phyloP scores from a whole-genome alignment of 352 stramenopile genomes.

The Phytophthora pisi region DNA sequence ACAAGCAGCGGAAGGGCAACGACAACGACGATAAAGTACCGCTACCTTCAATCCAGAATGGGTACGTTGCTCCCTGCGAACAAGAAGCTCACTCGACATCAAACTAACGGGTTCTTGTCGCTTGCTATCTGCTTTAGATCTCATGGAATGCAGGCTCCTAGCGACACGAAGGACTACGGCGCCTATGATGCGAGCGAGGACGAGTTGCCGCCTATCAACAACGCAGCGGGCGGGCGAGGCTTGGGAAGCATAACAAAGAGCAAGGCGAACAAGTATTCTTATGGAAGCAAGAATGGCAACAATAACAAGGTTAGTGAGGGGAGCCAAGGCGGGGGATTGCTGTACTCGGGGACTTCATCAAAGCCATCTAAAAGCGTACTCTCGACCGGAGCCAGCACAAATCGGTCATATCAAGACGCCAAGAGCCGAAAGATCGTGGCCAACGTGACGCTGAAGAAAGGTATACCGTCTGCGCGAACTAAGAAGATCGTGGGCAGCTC shows the following conservation, averaged over 20 bases:
- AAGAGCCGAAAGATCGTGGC: constrained; percentile 41
- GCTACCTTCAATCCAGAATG: constrained; percentile 60
- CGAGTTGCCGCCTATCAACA: constrained; percentile 60
- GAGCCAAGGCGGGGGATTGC: constrained; percentile 18
- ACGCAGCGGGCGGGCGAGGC: constrained; percentile 11
- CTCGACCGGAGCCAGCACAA: constrained; percentile 38
- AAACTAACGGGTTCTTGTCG: not conserved
- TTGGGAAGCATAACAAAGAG: constrained; percentile 19
- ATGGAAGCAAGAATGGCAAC: constrained; percentile 29
- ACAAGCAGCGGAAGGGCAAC: constrained; percentile 57
- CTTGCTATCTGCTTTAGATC: constrained; percentile 15
- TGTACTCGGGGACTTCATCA: constrained; percentile 29
- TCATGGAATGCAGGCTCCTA: constrained; percentile 24
- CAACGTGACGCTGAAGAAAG: constrained; percentile 29
- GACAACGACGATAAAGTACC: constrained; percentile 59
- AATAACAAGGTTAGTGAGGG: constrained; percentile 34
- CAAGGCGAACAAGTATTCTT: constrained; percentile 41
- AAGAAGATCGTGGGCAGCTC: constrained; percentile 35
- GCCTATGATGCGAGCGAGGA: constrained; percentile 44
- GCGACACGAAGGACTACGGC: constrained; percentile 33
- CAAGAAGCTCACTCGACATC: not conserved
- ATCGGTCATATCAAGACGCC: constrained; percentile 42
- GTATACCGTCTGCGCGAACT: constrained; percentile 28
- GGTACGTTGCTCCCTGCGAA: constrained; percentile 23
- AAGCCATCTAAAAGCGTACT: constrained; percentile 35